Evolutionary conservation across 345 rosid genomes (phyloP).

Genomic region (Durio zibethinus): DNA sequence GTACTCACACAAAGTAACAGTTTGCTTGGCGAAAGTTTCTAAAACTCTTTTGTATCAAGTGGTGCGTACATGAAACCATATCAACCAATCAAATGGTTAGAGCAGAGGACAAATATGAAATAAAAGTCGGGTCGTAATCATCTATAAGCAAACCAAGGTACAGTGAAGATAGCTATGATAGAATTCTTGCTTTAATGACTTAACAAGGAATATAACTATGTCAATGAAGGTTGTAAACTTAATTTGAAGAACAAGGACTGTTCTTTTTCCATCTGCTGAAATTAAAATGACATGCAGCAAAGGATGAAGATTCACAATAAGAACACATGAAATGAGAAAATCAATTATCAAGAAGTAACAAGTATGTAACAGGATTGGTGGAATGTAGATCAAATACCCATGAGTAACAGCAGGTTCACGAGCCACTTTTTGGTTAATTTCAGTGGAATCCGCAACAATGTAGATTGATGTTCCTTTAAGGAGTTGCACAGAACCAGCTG

Average conservation of each 20-base stretch:
- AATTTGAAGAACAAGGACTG: neutral
- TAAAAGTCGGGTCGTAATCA: neutral
- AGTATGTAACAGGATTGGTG: neutral
- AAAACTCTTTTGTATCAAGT: slow-evolving; percentile 71
- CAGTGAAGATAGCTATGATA: neutral
- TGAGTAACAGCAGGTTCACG: slow-evolving; percentile 80
- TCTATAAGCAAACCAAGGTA: neutral
- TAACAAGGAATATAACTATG: neutral
- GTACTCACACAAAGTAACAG: slow-evolving; percentile 77
- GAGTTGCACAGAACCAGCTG: slow-evolving; percentile 71
- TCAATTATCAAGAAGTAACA: neutral
- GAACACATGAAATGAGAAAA: neutral
- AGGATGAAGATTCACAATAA: neutral
- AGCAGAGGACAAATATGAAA: neutral
- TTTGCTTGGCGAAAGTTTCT: slow-evolving; percentile 67
- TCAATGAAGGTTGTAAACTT: neutral
- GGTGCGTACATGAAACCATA: slow-evolving; percentile 63
- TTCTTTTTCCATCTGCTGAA: neutral
- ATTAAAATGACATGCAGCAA: neutral
- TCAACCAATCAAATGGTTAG: neutral
- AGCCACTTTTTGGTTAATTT: slow-evolving; percentile 72
- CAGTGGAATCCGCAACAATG: slow-evolving; percentile 68
- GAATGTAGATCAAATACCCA: slow-evolving; percentile 43
- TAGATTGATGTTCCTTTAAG: slow-evolving; percentile 80
- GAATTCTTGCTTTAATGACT: neutral